Base-by-base conservation (phyloP, 139 green algal genomes). In the Eudorina sp. region DNA sequence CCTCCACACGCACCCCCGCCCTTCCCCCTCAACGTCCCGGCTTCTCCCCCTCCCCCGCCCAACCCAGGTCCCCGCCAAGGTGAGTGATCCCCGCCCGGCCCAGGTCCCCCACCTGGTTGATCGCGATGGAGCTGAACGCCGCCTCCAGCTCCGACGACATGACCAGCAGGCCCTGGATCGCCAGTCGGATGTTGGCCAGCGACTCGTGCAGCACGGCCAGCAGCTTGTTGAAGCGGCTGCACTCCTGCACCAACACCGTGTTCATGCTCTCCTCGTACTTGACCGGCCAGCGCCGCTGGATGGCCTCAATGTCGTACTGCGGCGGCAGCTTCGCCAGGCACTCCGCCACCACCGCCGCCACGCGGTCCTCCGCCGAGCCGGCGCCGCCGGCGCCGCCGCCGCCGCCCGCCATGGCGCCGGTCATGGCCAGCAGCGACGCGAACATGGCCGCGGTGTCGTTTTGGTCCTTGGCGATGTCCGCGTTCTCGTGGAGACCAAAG, bases 91-190 rank as follows among this genome's bases (percentile, higher is more conserved):
- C n/a, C n/a, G n/a, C n/a, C n/a, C n/a, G n/a, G n/a, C n/a, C n/a
- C n/a, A n/a, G n/a, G n/a, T n/a, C 23, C 29, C 41, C 7, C 43
- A 80, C 72, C 85, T 94, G 86, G 70, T 94, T 95, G 73, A 97
- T 60, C n/a, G 83, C 70, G 62, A 98, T 94, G 81, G 84, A 90
- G n/a, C 88, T 90, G 90, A 92, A 96, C 3, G 93, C 94, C 34
- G 86, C 89, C 90, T 98, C 96, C 60, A 98, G 90, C 79, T 97
- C 95, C 27, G 79, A 76, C 38, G 77, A 93, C 96, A 98, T 98
- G n/a, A 98, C 94, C 78, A 95, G 69, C 87, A 97, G 85, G 16
- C 94, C 95, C 90, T 93, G 84, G 23, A 94, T 76, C 8, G 94
- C 94, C 45, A 93, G 86, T 64, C 91, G 51, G 51, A 97, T 95